Conservation (phyloP, 2,329 filamentous ascomycete species). For the Fusarium caatingaense region DNA sequence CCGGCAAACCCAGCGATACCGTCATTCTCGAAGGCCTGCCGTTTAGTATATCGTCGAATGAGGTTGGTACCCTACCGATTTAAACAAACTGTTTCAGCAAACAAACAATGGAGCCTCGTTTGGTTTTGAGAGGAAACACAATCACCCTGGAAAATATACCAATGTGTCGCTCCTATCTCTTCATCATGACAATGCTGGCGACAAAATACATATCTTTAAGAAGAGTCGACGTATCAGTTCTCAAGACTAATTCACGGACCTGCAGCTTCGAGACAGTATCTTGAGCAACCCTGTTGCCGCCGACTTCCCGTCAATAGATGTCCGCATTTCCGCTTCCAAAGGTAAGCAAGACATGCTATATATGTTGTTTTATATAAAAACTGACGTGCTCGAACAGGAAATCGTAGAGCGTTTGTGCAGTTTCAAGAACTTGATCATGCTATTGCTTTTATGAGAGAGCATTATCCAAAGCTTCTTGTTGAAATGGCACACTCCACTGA, state of each 20-base stretch:
- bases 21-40: slow-evolving; percentile 67
- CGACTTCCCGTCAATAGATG: slow-evolving; percentile 53
- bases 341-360: slow-evolving; percentile 40
- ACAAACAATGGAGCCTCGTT: slow-evolving; percentile 6
- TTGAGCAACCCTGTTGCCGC: slow-evolving; percentile 50
- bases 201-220: slow-evolving; percentile 21
- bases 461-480: slow-evolving; percentile 56
- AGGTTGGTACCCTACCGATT: slow-evolving; percentile 57
- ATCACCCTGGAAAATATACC: slow-evolving; percentile 8
- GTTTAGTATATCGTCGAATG: slow-evolving; percentile 60
- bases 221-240: slow-evolving; percentile 31
- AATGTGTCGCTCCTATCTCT: slow-evolving; percentile 10
- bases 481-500: slow-evolving; percentile 53
- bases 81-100: slow-evolving; percentile 25
- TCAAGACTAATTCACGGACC: slow-evolving; percentile 43
- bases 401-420: slow-evolving; percentile 57
- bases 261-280: slow-evolving; percentile 54
- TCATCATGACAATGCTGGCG: slow-evolving; percentile 9
- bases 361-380: neutral
- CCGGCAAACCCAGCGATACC: slow-evolving; percentile 60
- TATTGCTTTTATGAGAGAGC: slow-evolving; percentile 55
- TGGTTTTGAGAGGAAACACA: slow-evolving; percentile 20
- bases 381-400: slow-evolving; percentile 49
- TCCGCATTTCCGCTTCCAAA: slow-evolving; percentile 53
- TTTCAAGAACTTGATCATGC: slow-evolving; percentile 56